Percentiles rank a stretch among this genome's conserved stretches.
Conservation (phyloP, 345 rosid genomes). For the Reutealis trisperma region DNA sequence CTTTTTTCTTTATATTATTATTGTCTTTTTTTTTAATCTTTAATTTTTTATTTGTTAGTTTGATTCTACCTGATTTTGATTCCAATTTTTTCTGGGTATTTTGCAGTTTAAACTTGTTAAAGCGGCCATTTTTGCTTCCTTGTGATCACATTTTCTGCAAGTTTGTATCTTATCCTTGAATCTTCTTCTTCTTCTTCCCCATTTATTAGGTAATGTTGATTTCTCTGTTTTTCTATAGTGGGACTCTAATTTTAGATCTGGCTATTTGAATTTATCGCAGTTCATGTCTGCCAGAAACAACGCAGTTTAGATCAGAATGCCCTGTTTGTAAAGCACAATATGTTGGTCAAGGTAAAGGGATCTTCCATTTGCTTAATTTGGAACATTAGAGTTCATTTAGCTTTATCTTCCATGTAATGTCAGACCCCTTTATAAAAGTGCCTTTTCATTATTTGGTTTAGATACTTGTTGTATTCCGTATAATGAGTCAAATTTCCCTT, state of each 20-base stretch:
- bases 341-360: conserved; percentile 39
- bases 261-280: conserved; percentile 40
- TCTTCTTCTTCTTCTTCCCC: neutral
- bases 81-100: neutral
- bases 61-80: neutral
- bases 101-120: conserved; percentile 65
- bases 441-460: neutral
- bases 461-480: neutral
- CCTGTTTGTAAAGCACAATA: conserved; percentile 51
- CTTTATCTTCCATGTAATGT: too few species aligned
- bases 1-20: neutral
- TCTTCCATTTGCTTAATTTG: neutral
- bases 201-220: neutral
- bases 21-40: neutral
- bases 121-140: conserved; percentile 64
- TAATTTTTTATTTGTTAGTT: neutral
- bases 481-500: too few species aligned
- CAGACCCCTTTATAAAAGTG: neutral
- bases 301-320: conserved; percentile 44
- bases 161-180: conserved; percentile 33
- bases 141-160: conserved; percentile 84
- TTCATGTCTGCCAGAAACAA: conserved; percentile 44
- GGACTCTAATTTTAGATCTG: neutral
- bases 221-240: neutral
- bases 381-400: too few species aligned